These are phyloP conservation scores for Syzygium oleosum DNA, from an alignment of 345 rosid genomes.

Conservation along the genomic window DNA sequence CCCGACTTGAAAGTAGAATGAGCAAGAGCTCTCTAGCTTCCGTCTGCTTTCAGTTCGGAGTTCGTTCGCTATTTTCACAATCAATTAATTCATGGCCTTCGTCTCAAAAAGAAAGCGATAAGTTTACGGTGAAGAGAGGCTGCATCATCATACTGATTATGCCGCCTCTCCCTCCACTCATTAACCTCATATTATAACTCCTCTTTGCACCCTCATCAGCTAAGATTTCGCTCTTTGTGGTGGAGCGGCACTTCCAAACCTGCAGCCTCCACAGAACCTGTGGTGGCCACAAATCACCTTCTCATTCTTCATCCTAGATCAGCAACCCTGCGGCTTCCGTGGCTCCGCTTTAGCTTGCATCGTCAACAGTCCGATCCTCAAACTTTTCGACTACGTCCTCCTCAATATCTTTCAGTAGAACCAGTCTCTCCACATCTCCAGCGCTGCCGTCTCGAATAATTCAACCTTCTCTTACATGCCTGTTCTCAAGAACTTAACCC, in stretches of 20 bases:
- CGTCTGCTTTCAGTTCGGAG: too few relatives aligned
- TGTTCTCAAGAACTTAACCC: constrained; percentile 12
- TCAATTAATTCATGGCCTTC: too few relatives aligned
- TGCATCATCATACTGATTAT: too few relatives aligned
- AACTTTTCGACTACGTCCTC: constrained; percentile 11
- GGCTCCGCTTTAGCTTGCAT: constrained; percentile 30
- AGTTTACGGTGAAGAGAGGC: too few relatives aligned
- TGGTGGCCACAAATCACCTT: constrained; percentile 16
- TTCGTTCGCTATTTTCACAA: too few relatives aligned
- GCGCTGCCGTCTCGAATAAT: not conserved
- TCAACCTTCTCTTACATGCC: not conserved
- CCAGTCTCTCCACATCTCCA: constrained; percentile 27
- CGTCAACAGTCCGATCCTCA: constrained; percentile 11
- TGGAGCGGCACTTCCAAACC: not conserved
- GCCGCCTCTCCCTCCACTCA: not conserved
- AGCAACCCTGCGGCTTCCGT: constrained; percentile 35
- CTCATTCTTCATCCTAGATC: constrained; percentile 24
- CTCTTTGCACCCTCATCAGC: not conserved
- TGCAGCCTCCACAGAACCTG: constrained; percentile 13
- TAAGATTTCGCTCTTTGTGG: not conserved
- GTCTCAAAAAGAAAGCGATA: too few relatives aligned
- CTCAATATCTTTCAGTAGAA: constrained; percentile 10
- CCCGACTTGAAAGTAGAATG: too few relatives aligned
- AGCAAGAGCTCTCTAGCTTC: too few relatives aligned
- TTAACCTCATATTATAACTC: not conserved